Evolutionary conservation across 768 basidiomycete genomes (phyloP).

Genomic region (Russula lepida): DNA sequence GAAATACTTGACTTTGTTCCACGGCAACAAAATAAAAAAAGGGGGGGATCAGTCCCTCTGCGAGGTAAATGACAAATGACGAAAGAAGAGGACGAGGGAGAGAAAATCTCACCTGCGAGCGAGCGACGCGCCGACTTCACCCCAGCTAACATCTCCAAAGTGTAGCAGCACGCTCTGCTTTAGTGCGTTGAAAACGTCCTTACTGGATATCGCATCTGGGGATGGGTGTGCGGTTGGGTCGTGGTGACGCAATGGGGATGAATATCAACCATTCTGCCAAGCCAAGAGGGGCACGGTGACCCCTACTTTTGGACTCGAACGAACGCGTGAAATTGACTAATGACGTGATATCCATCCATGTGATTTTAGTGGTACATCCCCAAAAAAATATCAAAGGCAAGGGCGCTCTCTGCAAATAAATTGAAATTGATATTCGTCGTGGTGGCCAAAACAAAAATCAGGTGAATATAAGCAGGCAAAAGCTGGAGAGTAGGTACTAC

Average conservation of each 20-base stretch:
- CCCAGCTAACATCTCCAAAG: conserved; percentile 81
- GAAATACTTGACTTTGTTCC: conserved; percentile 69
- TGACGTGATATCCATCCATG: no score
- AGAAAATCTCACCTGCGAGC: conserved; percentile 47
- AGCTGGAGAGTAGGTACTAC: neutral
- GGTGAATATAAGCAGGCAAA: neutral
- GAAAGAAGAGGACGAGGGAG: no score
- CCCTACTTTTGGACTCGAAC: no score
- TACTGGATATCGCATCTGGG: conserved; percentile 58
- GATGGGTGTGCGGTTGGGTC: conserved; percentile 22
- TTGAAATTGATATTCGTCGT: no score
- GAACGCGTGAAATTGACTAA: no score
- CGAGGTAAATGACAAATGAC: neutral
- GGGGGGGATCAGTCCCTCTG: no score
- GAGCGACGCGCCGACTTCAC: conserved; percentile 62
- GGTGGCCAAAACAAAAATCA: neutral
- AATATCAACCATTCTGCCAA: no score
- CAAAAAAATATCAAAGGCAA: neutral
- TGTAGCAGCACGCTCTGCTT: conserved; percentile 60
- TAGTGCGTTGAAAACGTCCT: conserved; percentile 58
- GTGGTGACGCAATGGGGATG: conserved; percentile 32
- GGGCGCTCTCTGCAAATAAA: no score
- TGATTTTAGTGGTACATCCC: no score
- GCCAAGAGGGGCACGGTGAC: no score
- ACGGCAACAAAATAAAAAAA: neutral